Evolutionary conservation across 1,284 basidiomycete genomes (phyloP).

Genomic region (Termitomyces sp.): DNA sequence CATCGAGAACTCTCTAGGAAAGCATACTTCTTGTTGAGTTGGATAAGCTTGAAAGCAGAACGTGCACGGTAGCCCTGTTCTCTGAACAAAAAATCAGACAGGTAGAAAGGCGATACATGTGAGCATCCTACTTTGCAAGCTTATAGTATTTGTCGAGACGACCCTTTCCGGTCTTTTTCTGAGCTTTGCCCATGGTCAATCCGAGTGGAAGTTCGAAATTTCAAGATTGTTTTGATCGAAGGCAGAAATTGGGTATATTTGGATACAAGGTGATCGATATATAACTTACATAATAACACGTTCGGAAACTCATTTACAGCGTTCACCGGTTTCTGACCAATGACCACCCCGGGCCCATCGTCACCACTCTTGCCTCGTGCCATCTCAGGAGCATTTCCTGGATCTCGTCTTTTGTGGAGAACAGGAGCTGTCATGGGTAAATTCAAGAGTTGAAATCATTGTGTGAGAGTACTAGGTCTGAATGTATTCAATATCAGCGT

Average conservation of each 20-base stretch:
- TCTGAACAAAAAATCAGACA: constrained; percentile 33
- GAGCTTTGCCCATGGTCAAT: constrained; percentile 62
- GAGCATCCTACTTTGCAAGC: constrained; percentile 71
- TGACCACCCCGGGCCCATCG: neutral
- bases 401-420: constrained; percentile 34
- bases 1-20: constrained; percentile 91
- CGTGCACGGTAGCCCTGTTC: constrained; percentile 99
- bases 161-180: constrained; percentile 92
- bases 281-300: constrained; percentile 4
- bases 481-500: constrained; percentile 31
- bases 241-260: constrained; percentile 7
- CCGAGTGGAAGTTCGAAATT: neutral
- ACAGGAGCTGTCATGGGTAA: constrained; percentile 32
- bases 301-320: neutral
- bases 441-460: neutral
- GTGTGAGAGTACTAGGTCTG: neutral
- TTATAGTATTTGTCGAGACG: constrained; percentile 96
- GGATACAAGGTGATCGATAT: constrained; percentile 5
- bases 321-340: neutral
- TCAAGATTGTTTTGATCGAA: neutral
- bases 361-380: constrained; percentile 24
- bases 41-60: constrained; percentile 99
- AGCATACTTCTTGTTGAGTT: constrained; percentile 97
- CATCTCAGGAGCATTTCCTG: constrained; percentile 3
- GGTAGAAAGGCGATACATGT: neutral